Base-by-base conservation (phyloP, 495 filamentous ascomycete genomes). In the Extremus antarcticus region DNA sequence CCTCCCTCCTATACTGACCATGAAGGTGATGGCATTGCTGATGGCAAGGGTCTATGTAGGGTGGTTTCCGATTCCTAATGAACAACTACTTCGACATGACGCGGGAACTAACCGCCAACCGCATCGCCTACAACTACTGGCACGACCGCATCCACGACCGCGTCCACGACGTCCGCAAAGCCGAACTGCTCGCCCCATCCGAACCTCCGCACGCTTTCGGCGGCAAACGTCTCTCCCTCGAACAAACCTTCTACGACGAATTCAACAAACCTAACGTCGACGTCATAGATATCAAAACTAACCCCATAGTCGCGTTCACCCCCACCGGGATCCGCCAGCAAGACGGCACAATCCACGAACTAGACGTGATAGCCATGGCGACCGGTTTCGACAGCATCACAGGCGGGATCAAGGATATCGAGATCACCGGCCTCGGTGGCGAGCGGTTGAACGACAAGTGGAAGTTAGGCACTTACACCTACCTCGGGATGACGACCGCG, bases 331-430 rank as follows among this genome's bases (percentile, higher is more conserved):
- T 80, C 43, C 57, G 64, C 25, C 63, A 61, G 0, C 68, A 47
- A 61, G 73, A 63, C 49, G 63, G 70, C 23, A 66, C 54, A 3
- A 52, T 69, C 15, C 66, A 71, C 17, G 74, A 78, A 17, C 67
- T 78, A 7, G 76, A 74, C 51, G 51, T 73, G 0, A 68, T 80
- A 50, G 66, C 65, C 20, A 65, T 78, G 21, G 76, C 76, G 0
- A 79, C 78, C 0, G 78, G 77, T 8, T 81, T 76, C 59, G 75
- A 79, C 60, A 71, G 69, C n/a, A 70, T 74, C 9, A 79, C 76
- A 0, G 77, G 76, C 9, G 69, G 74, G 4, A 61, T 79, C 43
- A 70, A 73, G 0, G 62, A 67, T 11, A 69, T 81, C 43, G 72
- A 66, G 11, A 66, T 81, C 48, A 59, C 59, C 1, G 71, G 72